phyloP scores from a whole-genome alignment of 768 basidiomycete genomes.

The Lactarius sanguifluus region DNA sequence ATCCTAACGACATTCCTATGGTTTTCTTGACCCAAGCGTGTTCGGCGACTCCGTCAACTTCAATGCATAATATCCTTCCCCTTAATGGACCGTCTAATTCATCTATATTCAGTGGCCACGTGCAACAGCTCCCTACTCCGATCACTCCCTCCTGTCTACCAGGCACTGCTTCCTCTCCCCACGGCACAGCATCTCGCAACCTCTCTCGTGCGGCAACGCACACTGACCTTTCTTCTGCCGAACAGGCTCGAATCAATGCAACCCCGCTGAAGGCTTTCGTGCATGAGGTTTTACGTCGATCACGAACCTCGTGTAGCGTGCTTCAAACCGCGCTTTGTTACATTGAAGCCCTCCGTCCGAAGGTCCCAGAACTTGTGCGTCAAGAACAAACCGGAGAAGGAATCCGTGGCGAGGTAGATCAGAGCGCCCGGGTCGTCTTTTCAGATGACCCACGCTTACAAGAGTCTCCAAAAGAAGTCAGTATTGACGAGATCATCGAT shows the following conservation, averaged over 20 bases:
- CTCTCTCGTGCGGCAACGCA: conserved; percentile 34
- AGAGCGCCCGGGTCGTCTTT: conserved; percentile 44
- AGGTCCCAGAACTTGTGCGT: conserved; percentile 60
- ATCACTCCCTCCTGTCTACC: conserved; percentile 49
- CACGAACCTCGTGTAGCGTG: conserved; percentile 78
- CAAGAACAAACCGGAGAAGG: conserved; percentile 50
- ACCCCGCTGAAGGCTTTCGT: conserved; percentile 76
- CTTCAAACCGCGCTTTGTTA: conserved; percentile 89
- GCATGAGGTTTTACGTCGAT: conserved; percentile 84
- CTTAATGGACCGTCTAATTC: conserved; percentile 31
- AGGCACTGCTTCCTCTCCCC: conserved; percentile 35
- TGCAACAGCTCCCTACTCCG: conserved; percentile 50
- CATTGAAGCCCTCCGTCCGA: conserved; percentile 75
- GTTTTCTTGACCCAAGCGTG: conserved; percentile 46
- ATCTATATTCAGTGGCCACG: conserved; percentile 32
- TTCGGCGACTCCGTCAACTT: conserved; percentile 27
- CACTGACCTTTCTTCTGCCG: conserved; percentile 27
- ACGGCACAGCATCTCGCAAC: conserved; percentile 31
- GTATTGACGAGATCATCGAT: conserved; percentile 25
- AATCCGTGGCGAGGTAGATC: conserved; percentile 42
- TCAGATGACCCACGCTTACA: conserved; percentile 37
- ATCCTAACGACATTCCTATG: conserved; percentile 66
- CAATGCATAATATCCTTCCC: conserved; percentile 30
- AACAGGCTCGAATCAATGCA: conserved; percentile 37
- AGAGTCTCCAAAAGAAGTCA: conserved; percentile 44